Conservation (phyloP, 2,329 filamentous ascomycete species). For the Phialophora tarda region DNA sequence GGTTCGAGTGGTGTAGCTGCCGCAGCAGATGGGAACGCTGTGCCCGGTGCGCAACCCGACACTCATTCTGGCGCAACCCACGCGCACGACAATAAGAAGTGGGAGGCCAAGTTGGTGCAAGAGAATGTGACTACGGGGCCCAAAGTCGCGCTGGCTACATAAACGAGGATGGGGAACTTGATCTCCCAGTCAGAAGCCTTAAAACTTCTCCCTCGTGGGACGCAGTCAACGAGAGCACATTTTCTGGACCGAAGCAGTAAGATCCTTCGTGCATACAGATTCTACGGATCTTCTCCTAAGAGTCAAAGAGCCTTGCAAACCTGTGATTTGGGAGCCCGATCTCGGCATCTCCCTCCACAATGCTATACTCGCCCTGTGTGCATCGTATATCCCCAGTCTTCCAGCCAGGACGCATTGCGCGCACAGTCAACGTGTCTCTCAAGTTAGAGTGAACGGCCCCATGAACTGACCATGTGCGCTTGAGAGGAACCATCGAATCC, state of each 20-base stretch:
- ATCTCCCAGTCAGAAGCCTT: not conserved
- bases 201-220: not conserved
- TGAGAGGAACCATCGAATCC: too few relatives aligned
- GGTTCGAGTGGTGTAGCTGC: not conserved
- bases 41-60: not conserved
- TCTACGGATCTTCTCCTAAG: not conserved
- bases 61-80: conserved; percentile 14
- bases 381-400: not conserved
- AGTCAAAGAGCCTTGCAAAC: not conserved
- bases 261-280: not conserved
- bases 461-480: too few relatives aligned
- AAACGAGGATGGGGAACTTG: not conserved
- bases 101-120: conserved; percentile 27
- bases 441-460: not conserved
- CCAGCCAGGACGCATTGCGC: not conserved
- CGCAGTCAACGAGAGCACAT: not conserved
- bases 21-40: conserved; percentile 6
- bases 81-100: conserved; percentile 24
- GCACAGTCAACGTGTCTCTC: not conserved
- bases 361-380: not conserved
- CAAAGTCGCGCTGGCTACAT: conserved; percentile 18
- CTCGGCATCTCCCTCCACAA: not conserved
- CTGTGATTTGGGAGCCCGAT: not conserved
- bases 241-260: not conserved
- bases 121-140: conserved; percentile 28